These are phyloP conservation scores for Aspergillus tubingensis DNA, from an alignment of 2,329 filamentous ascomycete species.

Conservation along the genomic window DNA sequence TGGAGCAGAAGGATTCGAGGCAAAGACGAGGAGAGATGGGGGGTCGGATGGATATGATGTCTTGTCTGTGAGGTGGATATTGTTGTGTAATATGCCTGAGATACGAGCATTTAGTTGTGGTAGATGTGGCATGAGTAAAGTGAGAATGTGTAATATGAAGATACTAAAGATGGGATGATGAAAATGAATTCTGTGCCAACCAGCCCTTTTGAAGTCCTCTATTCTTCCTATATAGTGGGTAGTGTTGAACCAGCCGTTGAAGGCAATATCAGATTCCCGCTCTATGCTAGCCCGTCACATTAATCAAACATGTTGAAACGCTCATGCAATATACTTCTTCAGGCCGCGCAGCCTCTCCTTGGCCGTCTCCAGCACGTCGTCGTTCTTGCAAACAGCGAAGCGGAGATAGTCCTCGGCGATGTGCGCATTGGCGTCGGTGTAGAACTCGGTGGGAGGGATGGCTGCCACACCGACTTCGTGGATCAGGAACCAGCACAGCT, in stretches of 20 bases:
- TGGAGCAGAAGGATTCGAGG: not conserved
- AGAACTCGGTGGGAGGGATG: constrained; percentile 96
- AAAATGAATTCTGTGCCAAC: not conserved
- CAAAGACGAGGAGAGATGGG: not conserved
- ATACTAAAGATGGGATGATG: not conserved
- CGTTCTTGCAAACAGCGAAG: constrained; percentile 95
- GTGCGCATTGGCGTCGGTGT: constrained; percentile 78
- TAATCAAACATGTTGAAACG: not conserved
- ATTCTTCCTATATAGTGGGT: not conserved
- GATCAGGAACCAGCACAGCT: constrained; percentile 94
- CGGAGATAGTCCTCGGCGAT: constrained; percentile 91
- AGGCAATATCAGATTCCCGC: not conserved
- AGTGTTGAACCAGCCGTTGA: not conserved
- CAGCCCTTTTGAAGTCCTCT: not conserved
- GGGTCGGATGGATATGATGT: not conserved
- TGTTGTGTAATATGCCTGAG: not conserved
- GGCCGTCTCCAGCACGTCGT: constrained; percentile 76
- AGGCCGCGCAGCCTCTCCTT: constrained; percentile 73
- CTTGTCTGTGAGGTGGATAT: not conserved
- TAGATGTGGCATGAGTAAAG: not conserved
- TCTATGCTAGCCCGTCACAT: not conserved
- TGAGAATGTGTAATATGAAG: not conserved
- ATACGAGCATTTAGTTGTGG: not conserved
- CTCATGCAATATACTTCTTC: constrained; percentile 65
- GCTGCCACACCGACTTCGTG: constrained; percentile 94